These are phyloP conservation scores for Talaromyces sp. DNA, from an alignment of 2,329 filamentous ascomycete species.

Conservation along the genomic window DNA sequence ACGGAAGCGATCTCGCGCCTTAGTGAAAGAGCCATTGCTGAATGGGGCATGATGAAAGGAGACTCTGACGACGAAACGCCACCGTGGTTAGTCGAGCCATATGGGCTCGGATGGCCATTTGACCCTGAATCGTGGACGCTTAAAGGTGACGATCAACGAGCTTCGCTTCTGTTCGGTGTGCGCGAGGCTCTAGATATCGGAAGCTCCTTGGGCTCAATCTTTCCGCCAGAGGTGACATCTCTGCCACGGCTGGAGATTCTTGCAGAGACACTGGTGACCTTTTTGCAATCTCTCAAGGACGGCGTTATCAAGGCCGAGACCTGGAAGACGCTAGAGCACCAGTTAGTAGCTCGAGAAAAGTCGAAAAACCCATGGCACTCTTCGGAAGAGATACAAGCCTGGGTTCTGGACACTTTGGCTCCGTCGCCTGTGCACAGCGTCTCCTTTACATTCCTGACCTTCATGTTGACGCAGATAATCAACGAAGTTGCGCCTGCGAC, in stretches of 20 bases:
- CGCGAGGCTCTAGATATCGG: constrained; percentile 70
- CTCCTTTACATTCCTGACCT: constrained; percentile 78
- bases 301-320: constrained; percentile 67
- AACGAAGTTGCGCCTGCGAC: constrained; percentile 47
- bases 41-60: constrained; percentile 55
- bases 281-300: constrained; percentile 69
- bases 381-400: constrained; percentile 52
- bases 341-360: constrained; percentile 46
- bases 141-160: constrained; percentile 34
- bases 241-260: constrained; percentile 69
- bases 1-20: constrained; percentile 70
- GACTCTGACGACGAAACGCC: constrained; percentile 26
- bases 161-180: constrained; percentile 38
- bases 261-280: constrained; percentile 64
- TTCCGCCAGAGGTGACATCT: constrained; percentile 58
- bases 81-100: constrained; percentile 48
- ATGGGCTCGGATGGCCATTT: constrained; percentile 54
- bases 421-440: constrained; percentile 74
- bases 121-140: constrained; percentile 45
- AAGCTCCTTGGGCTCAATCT: constrained; percentile 52
- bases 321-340: constrained; percentile 64
- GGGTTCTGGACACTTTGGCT: constrained; percentile 68
- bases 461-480: constrained; percentile 61
- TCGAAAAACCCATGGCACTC: constrained; percentile 41
- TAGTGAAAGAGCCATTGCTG: constrained; percentile 53